Base-by-base conservation (phyloP, 352 stramenopile genomes). In the Halophytophthora batemanensis region DNA sequence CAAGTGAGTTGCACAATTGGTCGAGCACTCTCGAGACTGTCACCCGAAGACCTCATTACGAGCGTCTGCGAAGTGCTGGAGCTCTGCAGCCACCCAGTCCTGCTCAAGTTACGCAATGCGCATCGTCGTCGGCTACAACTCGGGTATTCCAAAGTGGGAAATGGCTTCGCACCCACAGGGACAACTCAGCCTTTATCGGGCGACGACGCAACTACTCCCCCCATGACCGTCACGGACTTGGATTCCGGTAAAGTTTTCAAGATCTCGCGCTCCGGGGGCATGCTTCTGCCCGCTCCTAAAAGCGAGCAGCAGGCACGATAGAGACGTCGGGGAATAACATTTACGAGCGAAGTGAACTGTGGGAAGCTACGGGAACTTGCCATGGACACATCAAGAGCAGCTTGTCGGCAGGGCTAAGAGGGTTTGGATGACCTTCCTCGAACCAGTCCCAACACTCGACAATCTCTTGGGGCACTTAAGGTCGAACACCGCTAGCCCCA, bases 31-130 rank as follows among this genome's bases (percentile, higher is more conserved):
- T 64, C 77, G 15, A 59, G 55, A 7, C 60, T 93, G 2, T 46
- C 58, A 1, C 79, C 77, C 0, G 62, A 87, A 11, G 83, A 93
- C 22, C 54, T 93, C 10, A 69, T 81, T 15, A 81, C 82, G 35
- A 85, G 73, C 25, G 83, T 93, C 14, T 90, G 78, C 46, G 78
- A 93, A 76, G 79, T 93, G 10, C 59, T 93, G 14, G 83, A 90
- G 36, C 55, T 86, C 13, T 90, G 81, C 41, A 82, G 59, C 22
- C 83, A 92, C 43, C 81, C 78, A 3, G 74, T 93, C 18, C 41
- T 92, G 34, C 64, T 93, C 1, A 86, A 90, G 63, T 70, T 90
- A 12, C 80, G 82, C 21, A 90, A 93, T 17, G 73, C 64, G 37
- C 82, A 93, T 46, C 74, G 77, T 3, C 78, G 80, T 14, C 64